These are phyloP conservation scores for Scedosporium boydii DNA, from an alignment of 2,329 filamentous ascomycete species.

Conservation along the genomic window DNA sequence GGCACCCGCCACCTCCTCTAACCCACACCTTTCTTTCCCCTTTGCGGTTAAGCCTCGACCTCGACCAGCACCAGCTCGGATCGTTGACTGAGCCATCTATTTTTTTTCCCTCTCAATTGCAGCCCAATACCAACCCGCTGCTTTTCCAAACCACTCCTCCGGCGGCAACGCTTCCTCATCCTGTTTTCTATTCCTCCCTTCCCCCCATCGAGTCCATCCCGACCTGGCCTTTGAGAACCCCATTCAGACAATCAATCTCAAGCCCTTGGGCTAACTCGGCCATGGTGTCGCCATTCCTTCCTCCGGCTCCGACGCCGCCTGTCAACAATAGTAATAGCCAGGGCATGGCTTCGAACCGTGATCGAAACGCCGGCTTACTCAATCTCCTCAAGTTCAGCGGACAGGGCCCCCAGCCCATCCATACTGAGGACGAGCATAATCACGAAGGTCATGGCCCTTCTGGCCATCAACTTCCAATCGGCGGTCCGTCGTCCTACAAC, in stretches of 20 bases:
- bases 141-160: neutral
- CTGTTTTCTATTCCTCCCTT: neutral
- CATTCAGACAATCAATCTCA: neutral
- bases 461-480: conserved; percentile 14
- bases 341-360: conserved; percentile 25
- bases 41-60: neutral
- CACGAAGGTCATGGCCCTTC: conserved; percentile 15
- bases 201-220: neutral
- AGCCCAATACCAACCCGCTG: conserved; percentile 7
- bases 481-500: conserved; percentile 6
- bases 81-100: neutral
- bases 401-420: conserved; percentile 10
- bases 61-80: no score
- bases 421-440: conserved; percentile 19
- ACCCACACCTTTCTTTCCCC: neutral
- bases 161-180: conserved; percentile 2
- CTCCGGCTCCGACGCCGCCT: conserved; percentile 41
- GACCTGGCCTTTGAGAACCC: neutral
- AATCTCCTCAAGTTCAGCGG: conserved; percentile 54
- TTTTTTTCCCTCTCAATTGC: conserved; percentile 7
- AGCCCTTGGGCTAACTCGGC: conserved; percentile 5
- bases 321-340: conserved; percentile 24
- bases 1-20: neutral
- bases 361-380: conserved; percentile 46
- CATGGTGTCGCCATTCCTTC: conserved; percentile 24